Percentiles rank a stretch among this genome's conserved stretches.
Conservation (phyloP, 139 green algal species). For the Picochlorum sp. region DNA sequence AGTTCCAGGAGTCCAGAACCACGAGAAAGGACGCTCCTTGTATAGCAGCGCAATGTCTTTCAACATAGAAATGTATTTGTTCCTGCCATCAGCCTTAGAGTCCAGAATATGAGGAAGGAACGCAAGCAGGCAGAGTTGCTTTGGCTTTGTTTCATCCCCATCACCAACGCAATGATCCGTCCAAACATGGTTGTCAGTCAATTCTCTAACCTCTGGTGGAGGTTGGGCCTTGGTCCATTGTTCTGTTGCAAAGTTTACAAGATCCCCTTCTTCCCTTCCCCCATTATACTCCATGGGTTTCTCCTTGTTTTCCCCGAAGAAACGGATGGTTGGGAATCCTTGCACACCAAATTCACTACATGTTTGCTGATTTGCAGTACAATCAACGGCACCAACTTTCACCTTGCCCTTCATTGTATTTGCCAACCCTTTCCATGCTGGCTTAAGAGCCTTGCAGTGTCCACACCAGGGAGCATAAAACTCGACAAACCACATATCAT, state of each 20-base stretch:
- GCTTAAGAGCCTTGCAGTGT: slow-evolving; percentile 83
- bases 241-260: slow-evolving; percentile 36
- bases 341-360: slow-evolving; percentile 48
- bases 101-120: slow-evolving; percentile 91
- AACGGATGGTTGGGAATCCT: slow-evolving; percentile 88
- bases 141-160: slow-evolving; percentile 17
- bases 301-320: slow-evolving; percentile 68
- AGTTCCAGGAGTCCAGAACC: slow-evolving; percentile 67
- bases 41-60: slow-evolving; percentile 48
- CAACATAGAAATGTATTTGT: slow-evolving; percentile 52
- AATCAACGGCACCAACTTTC: slow-evolving; percentile 80
- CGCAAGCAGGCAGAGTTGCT: slow-evolving; percentile 69
- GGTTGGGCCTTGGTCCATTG: slow-evolving; percentile 34
- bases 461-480: slow-evolving; percentile 54
- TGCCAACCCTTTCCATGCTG: slow-evolving; percentile 59
- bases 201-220: slow-evolving; percentile 54
- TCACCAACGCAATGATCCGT: slow-evolving; percentile 46
- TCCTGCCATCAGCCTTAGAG: slow-evolving; percentile 53
- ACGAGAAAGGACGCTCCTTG: slow-evolving; percentile 61
- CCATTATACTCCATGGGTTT: slow-evolving; percentile 71
- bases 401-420: slow-evolving; percentile 49
- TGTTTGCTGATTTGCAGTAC: slow-evolving; percentile 48
- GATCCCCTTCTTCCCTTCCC: slow-evolving; percentile 38
- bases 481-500: slow-evolving; percentile 79
- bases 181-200: slow-evolving; percentile 48